A percentile compares a stretch with the other conserved stretches of the same genome.
These are phyloP conservation scores for Penicillium verrucosum DNA, from an alignment of 2,329 filamentous ascomycete genomes.

Conservation along the genomic window DNA sequence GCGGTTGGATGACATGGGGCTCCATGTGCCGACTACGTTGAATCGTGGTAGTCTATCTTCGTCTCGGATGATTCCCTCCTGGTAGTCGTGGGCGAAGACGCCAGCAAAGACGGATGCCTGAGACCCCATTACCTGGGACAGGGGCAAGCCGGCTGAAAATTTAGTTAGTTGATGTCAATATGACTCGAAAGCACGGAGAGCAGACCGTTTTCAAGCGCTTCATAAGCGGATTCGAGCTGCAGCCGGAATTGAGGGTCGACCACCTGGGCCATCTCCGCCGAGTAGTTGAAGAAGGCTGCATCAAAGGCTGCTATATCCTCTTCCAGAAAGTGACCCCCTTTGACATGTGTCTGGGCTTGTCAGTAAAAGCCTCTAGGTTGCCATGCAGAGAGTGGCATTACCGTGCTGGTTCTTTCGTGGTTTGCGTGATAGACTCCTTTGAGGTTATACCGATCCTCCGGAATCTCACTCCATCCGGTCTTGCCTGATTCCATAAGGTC, in stretches of 20 bases:
- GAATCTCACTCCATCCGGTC: slow-evolving; percentile 1
- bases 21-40: slow-evolving; percentile 28
- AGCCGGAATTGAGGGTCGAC: not conserved
- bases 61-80: not conserved
- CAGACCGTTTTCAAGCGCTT: not conserved
- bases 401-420: not conserved
- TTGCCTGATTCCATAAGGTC: not conserved
- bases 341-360: not conserved
- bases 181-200: not conserved
- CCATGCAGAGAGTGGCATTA: not conserved
- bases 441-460: not conserved
- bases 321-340: not conserved
- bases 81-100: not conserved
- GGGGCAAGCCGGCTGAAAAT: not conserved
- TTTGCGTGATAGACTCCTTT: not conserved
- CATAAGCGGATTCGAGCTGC: not conserved
- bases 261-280: not conserved
- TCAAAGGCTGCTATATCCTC: not conserved
- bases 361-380: not conserved
- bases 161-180: not conserved
- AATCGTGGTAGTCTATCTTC: slow-evolving; percentile 21
- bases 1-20: slow-evolving; percentile 28
- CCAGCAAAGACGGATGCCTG: not conserved
- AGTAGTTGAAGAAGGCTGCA: not conserved
- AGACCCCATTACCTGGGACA: not conserved